These are phyloP conservation scores for Alternaria arborescens DNA, from an alignment of 2,329 filamentous ascomycete species.

Conservation along the genomic window DNA sequence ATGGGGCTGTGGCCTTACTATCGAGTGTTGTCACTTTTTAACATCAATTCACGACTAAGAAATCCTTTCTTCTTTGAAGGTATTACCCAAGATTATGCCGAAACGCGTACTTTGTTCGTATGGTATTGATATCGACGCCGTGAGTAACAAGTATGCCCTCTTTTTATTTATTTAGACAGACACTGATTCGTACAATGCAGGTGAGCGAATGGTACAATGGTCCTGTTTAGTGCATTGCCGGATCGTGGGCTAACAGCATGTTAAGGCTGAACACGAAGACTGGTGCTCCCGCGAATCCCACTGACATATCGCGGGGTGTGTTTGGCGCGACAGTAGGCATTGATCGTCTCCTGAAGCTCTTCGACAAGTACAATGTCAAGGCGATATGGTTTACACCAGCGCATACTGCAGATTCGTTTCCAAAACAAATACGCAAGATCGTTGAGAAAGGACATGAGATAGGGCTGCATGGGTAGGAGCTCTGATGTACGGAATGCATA, in stretches of 20 bases:
- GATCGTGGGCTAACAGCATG: background rate
- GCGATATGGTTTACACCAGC: conserved; percentile 55
- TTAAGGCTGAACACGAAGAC: conserved; percentile 53
- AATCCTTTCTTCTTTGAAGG: background rate
- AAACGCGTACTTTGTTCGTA: conserved; percentile 53
- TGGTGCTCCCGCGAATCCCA: conserved; percentile 50
- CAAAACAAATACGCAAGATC: conserved; percentile 57
- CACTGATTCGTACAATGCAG: background rate
- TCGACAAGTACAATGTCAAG: conserved; percentile 53
- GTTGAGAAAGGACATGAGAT: conserved; percentile 55
- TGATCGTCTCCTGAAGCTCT: conserved; percentile 53
- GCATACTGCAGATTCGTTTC: conserved; percentile 59
- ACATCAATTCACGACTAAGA: background rate
- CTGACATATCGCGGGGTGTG: conserved; percentile 52
- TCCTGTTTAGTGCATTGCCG: background rate
- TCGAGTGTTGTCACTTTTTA: background rate
- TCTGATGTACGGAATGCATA: background rate
- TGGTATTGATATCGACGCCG: conserved; percentile 55
- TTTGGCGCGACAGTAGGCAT: conserved; percentile 54
- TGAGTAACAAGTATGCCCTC: conserved; percentile 16
- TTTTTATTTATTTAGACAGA: background rate
- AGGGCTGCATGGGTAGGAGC: conserved; percentile 42
- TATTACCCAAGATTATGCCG: conserved; percentile 26
- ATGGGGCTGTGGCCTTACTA: background rate
- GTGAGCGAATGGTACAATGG: conserved; percentile 39